Evolutionary conservation across 306 rosid species (phyloP), one percentile per base, ranked within the genome.

Genomic region (Acacia confusa): DNA sequence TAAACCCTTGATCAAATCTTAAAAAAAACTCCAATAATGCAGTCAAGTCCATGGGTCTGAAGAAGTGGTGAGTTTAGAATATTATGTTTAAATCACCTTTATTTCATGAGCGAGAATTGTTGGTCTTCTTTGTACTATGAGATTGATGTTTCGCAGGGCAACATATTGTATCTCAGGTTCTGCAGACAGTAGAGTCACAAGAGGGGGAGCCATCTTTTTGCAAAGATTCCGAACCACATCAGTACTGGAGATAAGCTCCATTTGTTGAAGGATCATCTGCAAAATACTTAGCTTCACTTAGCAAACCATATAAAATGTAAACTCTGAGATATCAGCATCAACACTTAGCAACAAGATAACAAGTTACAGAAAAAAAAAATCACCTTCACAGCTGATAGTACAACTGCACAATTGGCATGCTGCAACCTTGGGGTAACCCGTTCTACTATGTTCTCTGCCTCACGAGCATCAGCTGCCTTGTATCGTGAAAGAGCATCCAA

Each of bases 171-270:
- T 96, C 91, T 96, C 99, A 44, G 99, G 98, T 89, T 96, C 99
- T 79, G 99, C 97, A 45, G 99, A 93, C 64, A 96, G 94, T 83
- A 96, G 81, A 65, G 99, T 96, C 87, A 96, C 99, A 32, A 96
- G 99, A 73, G 99, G 99, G 84, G 99, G 99, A 81, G 99, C 99
- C 99, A 96, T 96, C 88, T 96, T 96, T 91, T 96, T 96, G 88
- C 99, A 96, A 82, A 96, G 99, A 91, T 93, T 96, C 83, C 99
- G 92, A 76, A 96, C 94, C 27, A 96, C 94, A 78, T 96, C 99
- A 72, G 99, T 90, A 85, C 99, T 93, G 70, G 94, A 88, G 76
- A 96, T 96, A 80, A 93, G 97, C 87, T 96, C 99, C 99, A 96
- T 93, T 92, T 93, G 99, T 87, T 93, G 99, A 86, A 96, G 97